These are phyloP conservation scores for Carex sylvatica DNA, from an alignment of 202 grass and related monocot genomes.

Conservation along the genomic window DNA sequence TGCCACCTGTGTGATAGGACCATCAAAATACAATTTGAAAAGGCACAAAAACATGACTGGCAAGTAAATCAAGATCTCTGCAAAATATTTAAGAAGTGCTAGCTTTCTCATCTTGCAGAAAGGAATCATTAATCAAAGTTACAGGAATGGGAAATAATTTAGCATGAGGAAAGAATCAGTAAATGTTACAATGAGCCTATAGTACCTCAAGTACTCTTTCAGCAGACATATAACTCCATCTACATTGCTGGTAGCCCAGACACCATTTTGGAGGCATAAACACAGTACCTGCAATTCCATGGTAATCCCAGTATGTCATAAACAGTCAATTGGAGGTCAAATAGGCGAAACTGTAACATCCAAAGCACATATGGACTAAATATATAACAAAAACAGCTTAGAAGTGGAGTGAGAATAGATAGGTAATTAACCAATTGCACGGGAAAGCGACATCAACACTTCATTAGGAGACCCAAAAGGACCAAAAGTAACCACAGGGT, in stretches of 20 bases:
- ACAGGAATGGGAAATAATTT: not conserved
- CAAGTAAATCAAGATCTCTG: not conserved
- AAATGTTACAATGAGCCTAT: not conserved
- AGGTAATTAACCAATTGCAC: conserved; percentile 69
- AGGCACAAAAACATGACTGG: not conserved
- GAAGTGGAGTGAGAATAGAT: conserved; percentile 2
- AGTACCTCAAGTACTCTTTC: conserved; percentile 85
- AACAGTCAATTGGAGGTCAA: not conserved
- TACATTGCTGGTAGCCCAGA: conserved; percentile 95
- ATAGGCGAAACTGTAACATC: conserved; percentile 17
- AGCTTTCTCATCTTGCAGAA: not conserved
- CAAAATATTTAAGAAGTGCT: not conserved
- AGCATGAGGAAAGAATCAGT: not conserved
- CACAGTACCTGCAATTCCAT: conserved; percentile 57
- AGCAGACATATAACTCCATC: conserved; percentile 89
- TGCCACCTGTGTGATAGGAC: conserved; percentile 45
- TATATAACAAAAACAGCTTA: conserved; percentile 4
- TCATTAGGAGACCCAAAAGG: conserved; percentile 70
- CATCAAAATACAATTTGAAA: conserved; percentile 3
- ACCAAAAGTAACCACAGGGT: conserved; percentile 81
- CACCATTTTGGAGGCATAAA: conserved; percentile 97
- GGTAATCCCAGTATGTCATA: not conserved
- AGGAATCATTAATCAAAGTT: not conserved
- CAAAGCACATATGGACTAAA: not conserved
- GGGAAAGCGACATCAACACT: conserved; percentile 64